Base-by-base conservation (phyloP, 768 basidiomycete species). In the Suillus subalutaceus region DNA sequence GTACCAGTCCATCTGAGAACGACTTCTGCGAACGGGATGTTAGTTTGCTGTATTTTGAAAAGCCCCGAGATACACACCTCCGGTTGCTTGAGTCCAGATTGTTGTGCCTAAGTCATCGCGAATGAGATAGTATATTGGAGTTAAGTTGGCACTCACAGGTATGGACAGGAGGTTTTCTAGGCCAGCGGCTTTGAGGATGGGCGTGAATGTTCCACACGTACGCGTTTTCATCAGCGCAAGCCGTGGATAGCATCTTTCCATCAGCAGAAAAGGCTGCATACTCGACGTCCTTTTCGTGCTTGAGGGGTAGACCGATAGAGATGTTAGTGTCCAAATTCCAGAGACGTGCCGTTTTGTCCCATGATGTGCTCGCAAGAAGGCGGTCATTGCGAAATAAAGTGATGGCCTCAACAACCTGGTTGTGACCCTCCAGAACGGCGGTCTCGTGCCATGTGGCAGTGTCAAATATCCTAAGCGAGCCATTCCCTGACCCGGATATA, bases 241-340 rank as follows among this genome's bases (percentile, higher is more conserved):
- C 53, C 20, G 53, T 55, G 30, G 53, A 32, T 32, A 55, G 53
- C 15, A 55, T 18, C 18, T 26, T 67, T 12, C 78, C 38, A 40
- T 58, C 23, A 4, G 57, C 15, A 12, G 57, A 58, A 23, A 58
- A 40, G 37, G 57, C 57, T 16, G 38, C 57, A 40, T 4, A 4
- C 15, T 38, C 12, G 2, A 58, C 57, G 2, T 23, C 20, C 4
- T 15, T 15, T 13, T 23, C n/a, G 15, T 58, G 37, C 30, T 63
- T 15, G 32, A 69, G 50, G 12, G 55, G 50, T 35, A 46, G 10
- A 26, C 46, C 41, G 26, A 68, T 44, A 16, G 53, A 23, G n/a
- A 23, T 5, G 48, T 46, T 58, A 5, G 23, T 68, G 41, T 35
- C 40, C 15, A 65, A 38, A 48, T 69, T 46, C 68, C 68, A 69